These are phyloP conservation scores for Thermothelomyces thermophilus DNA, from an alignment of 2,329 filamentous ascomycete genomes.

Conservation along the genomic window DNA sequence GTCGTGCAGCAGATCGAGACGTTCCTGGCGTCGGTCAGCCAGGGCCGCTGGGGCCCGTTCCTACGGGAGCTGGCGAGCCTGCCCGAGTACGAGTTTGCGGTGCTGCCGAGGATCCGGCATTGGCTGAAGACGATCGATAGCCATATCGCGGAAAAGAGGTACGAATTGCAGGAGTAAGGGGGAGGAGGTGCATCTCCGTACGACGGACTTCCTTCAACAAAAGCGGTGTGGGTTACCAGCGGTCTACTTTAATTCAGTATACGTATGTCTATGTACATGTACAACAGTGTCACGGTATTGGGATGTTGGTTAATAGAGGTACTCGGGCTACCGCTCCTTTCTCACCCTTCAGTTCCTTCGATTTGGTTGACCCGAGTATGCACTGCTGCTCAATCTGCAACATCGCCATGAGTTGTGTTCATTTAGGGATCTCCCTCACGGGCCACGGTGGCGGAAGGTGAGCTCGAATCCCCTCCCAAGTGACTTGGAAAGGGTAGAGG, in stretches of 20 bases:
- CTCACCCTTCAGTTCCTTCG: background rate
- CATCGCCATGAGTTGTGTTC: no score
- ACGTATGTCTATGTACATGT: background rate
- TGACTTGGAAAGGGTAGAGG: no score
- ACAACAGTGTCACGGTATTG: constrained; percentile 9
- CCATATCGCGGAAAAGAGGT: constrained; percentile 14
- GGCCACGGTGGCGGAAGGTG: no score
- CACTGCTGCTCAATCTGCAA: no score
- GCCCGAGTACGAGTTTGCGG: constrained; percentile 32
- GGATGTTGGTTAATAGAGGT: constrained; percentile 1
- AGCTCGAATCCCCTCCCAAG: no score
- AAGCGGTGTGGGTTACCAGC: no score
- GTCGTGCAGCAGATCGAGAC: constrained; percentile 32
- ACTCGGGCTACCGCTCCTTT: background rate
- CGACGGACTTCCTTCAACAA: background rate
- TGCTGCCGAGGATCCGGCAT: constrained; percentile 26
- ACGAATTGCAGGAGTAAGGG: background rate
- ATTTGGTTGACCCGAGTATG: no score
- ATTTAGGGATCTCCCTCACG: no score
- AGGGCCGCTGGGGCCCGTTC: constrained; percentile 26
- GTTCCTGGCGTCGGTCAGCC: constrained; percentile 14
- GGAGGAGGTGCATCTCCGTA: background rate
- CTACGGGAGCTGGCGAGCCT: constrained; percentile 29
- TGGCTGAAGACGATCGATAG: constrained; percentile 16
- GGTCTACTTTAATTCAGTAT: no score